Evolutionary conservation across 108 stramenopile species (phyloP).

Genomic region (Parietichytrium sp.): DNA sequence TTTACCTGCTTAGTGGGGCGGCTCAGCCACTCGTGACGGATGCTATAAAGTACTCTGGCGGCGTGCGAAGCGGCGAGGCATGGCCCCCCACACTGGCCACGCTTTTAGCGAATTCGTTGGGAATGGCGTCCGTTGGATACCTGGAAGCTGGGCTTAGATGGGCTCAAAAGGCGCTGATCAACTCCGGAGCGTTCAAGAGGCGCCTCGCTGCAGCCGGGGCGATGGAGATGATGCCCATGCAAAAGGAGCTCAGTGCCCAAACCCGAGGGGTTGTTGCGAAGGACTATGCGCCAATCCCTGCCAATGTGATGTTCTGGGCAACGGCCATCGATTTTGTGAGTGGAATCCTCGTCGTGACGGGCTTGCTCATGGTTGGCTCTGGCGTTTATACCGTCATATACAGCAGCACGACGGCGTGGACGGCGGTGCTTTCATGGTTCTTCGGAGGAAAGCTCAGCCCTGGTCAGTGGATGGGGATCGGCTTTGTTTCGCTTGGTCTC

Average conservation of each 20-base stretch:
- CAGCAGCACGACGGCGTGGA: background rate
- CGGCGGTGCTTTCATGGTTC: slow-evolving; percentile 6
- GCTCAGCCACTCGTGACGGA: slow-evolving; percentile 30
- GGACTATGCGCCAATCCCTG: background rate
- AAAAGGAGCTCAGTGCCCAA: too few species aligned
- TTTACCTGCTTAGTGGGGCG: background rate
- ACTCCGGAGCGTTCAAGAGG: too few species aligned
- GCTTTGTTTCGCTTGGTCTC: background rate
- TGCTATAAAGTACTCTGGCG: background rate
- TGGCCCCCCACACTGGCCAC: slow-evolving; percentile 24
- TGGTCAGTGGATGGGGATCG: background rate
- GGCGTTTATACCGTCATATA: slow-evolving; percentile 36
- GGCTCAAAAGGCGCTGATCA: too few species aligned
- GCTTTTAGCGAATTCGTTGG: background rate
- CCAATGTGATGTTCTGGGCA: background rate
- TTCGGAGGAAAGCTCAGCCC: background rate
- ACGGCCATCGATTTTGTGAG: background rate
- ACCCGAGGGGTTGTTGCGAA: too few species aligned
- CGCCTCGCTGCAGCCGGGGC: background rate
- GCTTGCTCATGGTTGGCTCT: slow-evolving; percentile 13
- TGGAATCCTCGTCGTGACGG: background rate
- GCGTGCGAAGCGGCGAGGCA: too few species aligned
- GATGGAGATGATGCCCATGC: too few species aligned
- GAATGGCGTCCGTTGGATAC: background rate
- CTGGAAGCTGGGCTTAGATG: background rate